Base-by-base conservation (phyloP, 1,284 basidiomycete species). In the Rhodotorula sp. region DNA sequence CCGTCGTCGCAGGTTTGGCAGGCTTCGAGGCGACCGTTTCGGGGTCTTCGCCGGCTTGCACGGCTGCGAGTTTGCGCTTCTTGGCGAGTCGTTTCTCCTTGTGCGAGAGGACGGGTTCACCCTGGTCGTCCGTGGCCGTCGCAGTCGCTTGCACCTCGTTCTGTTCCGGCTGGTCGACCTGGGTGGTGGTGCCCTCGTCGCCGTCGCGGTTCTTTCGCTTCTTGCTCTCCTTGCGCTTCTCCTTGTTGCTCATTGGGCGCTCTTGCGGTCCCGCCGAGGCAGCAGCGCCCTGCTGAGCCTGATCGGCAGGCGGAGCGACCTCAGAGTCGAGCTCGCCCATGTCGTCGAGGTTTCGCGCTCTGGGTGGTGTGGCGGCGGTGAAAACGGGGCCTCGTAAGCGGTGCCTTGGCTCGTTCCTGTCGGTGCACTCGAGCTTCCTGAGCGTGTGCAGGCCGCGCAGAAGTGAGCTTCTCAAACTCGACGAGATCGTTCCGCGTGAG, bases 31-130 rank as follows among this genome's bases (percentile, higher is more conserved):
- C 34, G 26, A 67, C 43, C 4, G 60, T n/a, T 3, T 56, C 54
- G 4, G 60, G 70, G 26, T 69, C 69, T 28, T 64, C 62, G 28
- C 72, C 64, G 5, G 71, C 66, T 1, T 64, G 63, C 23, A 62
- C 63, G n/a, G 55, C 64, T 28, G 71, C 65, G 54, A 74, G 65
- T 62, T 76, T 72, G 56, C 73, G 66, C 48, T 70, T 71, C 60
- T 77, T 77, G 31, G 70, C 72, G 26, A 66, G 70, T 2, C 74
- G 76, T 61, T 67, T 70, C 68, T 77, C 74, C 69, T 77, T 77
- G 72, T 75, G 74, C 45, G 72, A 75, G 23, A 77, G 62, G 10
- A 43, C 38, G 18, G 72, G 69, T 15, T 64, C 67, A 18, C 45
- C 64, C 23, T 76, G 66, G 48, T 70, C 69, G 21, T 58, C 52